Percentiles rank a stretch among this genome's conserved stretches.
phyloP scores from a whole-genome alignment of 108 stramenopile species.

The Aurantiochytrium sp. region DNA sequence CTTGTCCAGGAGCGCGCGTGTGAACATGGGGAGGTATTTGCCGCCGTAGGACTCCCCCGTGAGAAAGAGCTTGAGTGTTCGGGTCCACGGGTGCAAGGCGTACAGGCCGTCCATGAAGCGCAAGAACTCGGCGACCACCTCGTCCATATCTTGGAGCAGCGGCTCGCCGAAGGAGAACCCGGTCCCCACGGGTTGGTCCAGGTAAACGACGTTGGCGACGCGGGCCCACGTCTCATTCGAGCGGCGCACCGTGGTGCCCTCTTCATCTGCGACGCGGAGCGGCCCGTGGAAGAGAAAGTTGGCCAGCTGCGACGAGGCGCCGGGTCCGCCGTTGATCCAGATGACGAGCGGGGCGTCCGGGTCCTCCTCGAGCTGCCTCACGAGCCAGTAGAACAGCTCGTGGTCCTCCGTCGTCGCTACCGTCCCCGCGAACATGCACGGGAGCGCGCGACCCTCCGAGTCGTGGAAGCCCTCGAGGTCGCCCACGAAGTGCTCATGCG shows the following conservation, averaged over 20 bases:
- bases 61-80: neutral
- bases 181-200: neutral
- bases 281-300: constrained; percentile 14
- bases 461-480: neutral
- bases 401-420: neutral
- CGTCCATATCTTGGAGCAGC: neutral
- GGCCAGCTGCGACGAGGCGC: neutral
- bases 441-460: neutral
- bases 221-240: neutral
- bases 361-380: neutral
- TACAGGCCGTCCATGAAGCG: neutral
- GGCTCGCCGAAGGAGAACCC: constrained; percentile 23
- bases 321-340: constrained; percentile 6
- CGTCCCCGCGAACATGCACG: constrained; percentile 22
- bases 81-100: neutral
- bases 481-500: neutral
- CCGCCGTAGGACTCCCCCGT: constrained; percentile 22
- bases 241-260: neutral
- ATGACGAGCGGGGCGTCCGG: neutral
- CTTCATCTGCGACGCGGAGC: neutral
- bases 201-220: neutral
- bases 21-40: constrained; percentile 14
- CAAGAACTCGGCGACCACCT: neutral
- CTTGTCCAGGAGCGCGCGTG: neutral
- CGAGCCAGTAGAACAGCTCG: constrained; percentile 8